Conservation (phyloP, 257 asterid genomes). For the Plectranthus barbatus region DNA sequence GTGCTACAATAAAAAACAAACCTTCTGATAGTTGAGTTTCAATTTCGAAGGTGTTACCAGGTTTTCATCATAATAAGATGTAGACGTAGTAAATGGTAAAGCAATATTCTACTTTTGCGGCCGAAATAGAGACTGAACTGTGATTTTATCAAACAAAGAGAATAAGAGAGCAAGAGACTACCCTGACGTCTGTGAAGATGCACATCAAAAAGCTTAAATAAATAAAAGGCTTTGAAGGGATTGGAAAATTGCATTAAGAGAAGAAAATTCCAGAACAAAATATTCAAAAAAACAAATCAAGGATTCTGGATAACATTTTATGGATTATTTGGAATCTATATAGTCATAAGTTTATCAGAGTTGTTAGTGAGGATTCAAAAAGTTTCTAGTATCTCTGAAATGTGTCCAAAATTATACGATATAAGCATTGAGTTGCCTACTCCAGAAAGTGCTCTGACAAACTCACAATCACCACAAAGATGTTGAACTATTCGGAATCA, state of each 20-base stretch:
- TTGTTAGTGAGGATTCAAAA: slow-evolving; percentile 1
- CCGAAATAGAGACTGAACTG: neutral
- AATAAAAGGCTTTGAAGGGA: neutral
- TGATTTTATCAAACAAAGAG: neutral
- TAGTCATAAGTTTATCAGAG: neutral
- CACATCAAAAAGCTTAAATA: neutral
- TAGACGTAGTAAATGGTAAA: neutral
- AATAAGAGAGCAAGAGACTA: neutral
- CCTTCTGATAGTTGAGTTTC: neutral
- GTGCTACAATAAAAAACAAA: neutral
- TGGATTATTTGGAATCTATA: neutral
- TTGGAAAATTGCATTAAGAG: neutral
- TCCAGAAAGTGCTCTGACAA: neutral
- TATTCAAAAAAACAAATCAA: neutral
- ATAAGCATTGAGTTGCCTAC: neutral
- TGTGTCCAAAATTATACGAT: too few species aligned
- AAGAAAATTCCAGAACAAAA: neutral
- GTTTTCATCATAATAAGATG: neutral
- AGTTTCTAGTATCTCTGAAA: too few species aligned
- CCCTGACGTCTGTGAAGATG: neutral
- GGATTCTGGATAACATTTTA: neutral
- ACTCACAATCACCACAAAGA: neutral
- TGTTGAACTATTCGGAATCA: neutral
- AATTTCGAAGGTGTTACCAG: neutral
- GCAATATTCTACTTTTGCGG: neutral